Evolutionary conservation across 345 rosid genomes (phyloP).

Genomic region (Nephelium lappaceum): DNA sequence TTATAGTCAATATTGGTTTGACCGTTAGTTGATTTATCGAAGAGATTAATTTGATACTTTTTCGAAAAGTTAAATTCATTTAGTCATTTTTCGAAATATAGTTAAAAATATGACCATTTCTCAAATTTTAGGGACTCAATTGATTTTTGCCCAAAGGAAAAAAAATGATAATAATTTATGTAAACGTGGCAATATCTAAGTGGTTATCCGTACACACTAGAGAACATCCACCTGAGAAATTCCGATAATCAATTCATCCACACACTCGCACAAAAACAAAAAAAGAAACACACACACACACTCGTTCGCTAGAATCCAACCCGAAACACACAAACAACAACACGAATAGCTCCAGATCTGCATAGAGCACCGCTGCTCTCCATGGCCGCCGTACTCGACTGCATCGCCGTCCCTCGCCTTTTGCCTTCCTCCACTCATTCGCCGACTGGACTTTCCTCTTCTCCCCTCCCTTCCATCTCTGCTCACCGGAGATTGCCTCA

Average conservation of each 20-base stretch:
- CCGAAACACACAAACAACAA: background rate
- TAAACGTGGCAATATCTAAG: background rate
- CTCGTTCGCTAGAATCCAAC: too few species aligned
- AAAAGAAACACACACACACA: background rate
- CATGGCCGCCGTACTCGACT: constrained; percentile 32
- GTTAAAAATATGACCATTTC: too few species aligned
- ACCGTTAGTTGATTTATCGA: too few species aligned
- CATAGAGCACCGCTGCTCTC: background rate
- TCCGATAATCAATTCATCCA: constrained; percentile 8
- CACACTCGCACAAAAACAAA: background rate
- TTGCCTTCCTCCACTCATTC: background rate
- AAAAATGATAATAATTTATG: background rate
- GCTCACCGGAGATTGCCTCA: constrained; percentile 15
- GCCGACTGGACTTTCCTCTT: constrained; percentile 14
- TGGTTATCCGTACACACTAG: background rate
- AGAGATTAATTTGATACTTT: too few species aligned
- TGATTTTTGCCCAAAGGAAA: too few species aligned
- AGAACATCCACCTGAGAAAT: constrained; percentile 16
- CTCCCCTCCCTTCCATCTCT: constrained; percentile 18
- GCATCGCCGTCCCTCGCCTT: constrained; percentile 12
- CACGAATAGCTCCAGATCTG: background rate
- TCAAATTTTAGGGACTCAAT: too few species aligned
- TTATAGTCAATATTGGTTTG: too few species aligned
- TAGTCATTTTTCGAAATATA: too few species aligned
- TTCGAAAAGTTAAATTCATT: too few species aligned